These are phyloP conservation scores for Letharia lupina DNA, from an alignment of 495 filamentous ascomycete genomes.

Conservation along the genomic window DNA sequence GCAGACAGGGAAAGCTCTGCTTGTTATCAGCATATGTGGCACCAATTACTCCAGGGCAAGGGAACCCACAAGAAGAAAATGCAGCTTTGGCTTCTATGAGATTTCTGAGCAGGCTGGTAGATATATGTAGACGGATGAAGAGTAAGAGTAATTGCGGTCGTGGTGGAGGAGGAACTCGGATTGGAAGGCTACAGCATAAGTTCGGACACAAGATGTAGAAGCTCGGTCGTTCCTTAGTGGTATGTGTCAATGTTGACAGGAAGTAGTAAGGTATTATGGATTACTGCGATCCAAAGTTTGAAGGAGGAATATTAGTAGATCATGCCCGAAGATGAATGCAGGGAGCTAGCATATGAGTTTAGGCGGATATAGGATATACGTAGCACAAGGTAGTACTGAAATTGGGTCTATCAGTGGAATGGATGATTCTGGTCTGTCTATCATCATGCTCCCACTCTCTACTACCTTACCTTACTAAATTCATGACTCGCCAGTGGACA, in stretches of 20 bases:
- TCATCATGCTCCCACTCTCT: too few species aligned
- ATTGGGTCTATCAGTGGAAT: too few species aligned
- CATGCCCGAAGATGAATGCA: background rate
- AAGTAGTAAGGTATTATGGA: background rate
- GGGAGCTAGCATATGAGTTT: too few species aligned
- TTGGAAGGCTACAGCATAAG: background rate
- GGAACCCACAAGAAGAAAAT: background rate
- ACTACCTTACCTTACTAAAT: background rate
- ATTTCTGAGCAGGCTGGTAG: background rate
- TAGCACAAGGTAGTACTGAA: too few species aligned
- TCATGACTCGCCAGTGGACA: background rate
- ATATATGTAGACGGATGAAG: background rate
- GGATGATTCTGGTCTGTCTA: too few species aligned
- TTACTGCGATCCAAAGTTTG: too few species aligned
- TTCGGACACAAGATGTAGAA: background rate
- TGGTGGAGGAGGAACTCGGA: constrained; percentile 1
- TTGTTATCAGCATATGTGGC: background rate
- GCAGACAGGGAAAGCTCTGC: background rate
- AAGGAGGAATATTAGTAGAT: background rate
- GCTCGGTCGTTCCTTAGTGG: background rate
- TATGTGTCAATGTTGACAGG: background rate
- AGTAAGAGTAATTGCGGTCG: background rate
- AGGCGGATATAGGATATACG: too few species aligned
- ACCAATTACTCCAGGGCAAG: background rate
- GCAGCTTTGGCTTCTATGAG: background rate